Percentiles rank a stretch among this genome's conserved stretches.
phyloP scores from a whole-genome alignment of 169 alveolate genomes.

The Plasmodium vivax region DNA sequence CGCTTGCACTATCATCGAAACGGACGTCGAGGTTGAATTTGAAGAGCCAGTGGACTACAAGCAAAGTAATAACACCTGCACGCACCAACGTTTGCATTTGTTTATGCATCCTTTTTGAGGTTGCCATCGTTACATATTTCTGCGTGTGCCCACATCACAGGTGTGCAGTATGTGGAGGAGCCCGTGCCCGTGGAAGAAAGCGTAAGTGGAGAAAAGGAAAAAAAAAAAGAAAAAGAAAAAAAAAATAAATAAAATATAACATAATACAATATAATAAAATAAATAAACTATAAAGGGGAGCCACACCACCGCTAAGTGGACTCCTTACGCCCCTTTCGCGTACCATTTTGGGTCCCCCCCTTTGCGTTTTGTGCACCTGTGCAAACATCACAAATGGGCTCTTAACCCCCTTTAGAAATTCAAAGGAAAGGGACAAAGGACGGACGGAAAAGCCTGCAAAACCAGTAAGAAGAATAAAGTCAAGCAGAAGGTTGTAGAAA shows the following conservation, averaged over 20 bases:
- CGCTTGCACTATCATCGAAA: constrained; percentile 94
- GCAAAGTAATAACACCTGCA: constrained; percentile 19
- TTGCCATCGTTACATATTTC: not conserved
- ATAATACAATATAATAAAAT: too few species aligned
- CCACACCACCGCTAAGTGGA: not conserved
- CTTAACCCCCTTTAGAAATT: constrained; percentile 23
- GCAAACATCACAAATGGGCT: not conserved
- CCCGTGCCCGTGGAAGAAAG: constrained; percentile 41
- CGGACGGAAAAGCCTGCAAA: constrained; percentile 72
- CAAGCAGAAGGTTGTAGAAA: constrained; percentile 54
- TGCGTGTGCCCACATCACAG: not conserved
- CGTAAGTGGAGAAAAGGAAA: constrained; percentile 38
- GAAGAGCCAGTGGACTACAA: constrained; percentile 59
- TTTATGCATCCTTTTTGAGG: not conserved
- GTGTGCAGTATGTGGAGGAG: constrained; percentile 64
- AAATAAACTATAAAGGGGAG: not conserved
- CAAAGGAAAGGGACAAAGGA: constrained; percentile 74
- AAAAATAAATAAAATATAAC: too few species aligned
- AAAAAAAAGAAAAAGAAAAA: not conserved
- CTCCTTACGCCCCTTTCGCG: not conserved
- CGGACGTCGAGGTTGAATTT: constrained; percentile 96
- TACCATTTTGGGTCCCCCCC: not conserved
- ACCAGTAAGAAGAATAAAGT: constrained; percentile 37
- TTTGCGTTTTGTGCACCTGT: not conserved
- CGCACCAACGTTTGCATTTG: not conserved